Evolutionary conservation across 352 stramenopile genomes (phyloP), one percentile per base, ranked within the genome.

Genomic region (Globisporangium heterothallicum): DNA sequence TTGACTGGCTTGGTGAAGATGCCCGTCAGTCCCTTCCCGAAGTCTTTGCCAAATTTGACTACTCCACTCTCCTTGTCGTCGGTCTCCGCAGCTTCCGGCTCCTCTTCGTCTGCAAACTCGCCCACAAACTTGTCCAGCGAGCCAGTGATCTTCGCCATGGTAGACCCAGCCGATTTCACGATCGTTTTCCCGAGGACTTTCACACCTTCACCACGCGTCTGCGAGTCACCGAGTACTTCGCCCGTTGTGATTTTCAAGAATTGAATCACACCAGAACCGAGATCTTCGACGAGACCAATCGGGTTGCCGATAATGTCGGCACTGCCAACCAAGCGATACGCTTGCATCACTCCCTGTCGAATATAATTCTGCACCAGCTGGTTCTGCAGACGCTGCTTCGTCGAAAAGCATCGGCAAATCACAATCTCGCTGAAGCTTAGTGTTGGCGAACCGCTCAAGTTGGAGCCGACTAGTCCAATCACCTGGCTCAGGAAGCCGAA

Each of bases 241-340:
- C 83, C 79, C 60, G 88, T 92, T n/a, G 84, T 94, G 50, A 94
- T 90, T 61, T 92, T 94, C 24, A 94, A 44, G 52, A 94, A 94
- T 40, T 92, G 80, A 4, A 92, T 72, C 10, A 94, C 78, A 38
- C 84, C 84, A n/a, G 79, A 92, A 4, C 84, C 84, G 26, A 94
- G 67, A 49, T 94, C 84, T 56, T 92, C 84, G 1, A 94, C 84
- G 22, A 94, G 59, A n/a, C 84, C 84, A 16, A 94, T 89, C 4
- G 84, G 84, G 50, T 94, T 88, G 19, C 84, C 84, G 25, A 94
- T 89, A 29, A 94, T 92, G 56, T 94, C 84, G 19, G 77, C 83
- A 59, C 81, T 92, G 19, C 79, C 84, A 46, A 94, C 67, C 29
- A 94, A 56, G 22, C 83, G 83, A 43, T 94, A 94, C 21, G 81